These are phyloP conservation scores for Biscogniauxia marginata DNA, from an alignment of 2,329 filamentous ascomycete genomes.

Conservation along the genomic window DNA sequence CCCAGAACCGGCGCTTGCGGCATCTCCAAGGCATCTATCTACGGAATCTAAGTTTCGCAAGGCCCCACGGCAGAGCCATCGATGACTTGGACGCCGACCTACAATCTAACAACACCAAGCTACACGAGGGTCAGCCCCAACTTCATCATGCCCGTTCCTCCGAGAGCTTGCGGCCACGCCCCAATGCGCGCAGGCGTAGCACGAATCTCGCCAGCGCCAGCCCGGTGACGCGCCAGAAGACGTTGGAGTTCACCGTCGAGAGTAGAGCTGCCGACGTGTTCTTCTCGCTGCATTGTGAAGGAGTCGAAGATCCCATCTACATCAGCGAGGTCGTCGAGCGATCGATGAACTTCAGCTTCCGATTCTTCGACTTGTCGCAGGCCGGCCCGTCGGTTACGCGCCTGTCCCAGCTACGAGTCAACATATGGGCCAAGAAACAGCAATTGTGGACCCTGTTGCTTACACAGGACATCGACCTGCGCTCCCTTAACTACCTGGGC, in stretches of 20 bases:
- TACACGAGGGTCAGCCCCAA: conserved; percentile 43
- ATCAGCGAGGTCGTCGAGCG: conserved; percentile 78
- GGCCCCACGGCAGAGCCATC: conserved; percentile 58
- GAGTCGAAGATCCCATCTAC: conserved; percentile 73
- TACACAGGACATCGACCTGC: conserved; percentile 69
- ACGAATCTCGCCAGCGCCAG: conserved; percentile 47
- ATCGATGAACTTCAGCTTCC: conserved; percentile 90
- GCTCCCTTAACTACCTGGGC: conserved; percentile 75
- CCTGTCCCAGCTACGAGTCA: conserved; percentile 62
- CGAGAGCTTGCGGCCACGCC: conserved; percentile 44
- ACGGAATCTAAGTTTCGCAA: conserved; percentile 75
- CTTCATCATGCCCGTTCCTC: conserved; percentile 58
- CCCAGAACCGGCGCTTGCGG: conserved; percentile 82
- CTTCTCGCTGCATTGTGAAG: conserved; percentile 76
- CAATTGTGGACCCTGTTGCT: conserved; percentile 62
- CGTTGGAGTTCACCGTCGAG: conserved; percentile 70
- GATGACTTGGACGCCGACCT: conserved; percentile 78
- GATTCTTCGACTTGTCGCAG: conserved; percentile 72
- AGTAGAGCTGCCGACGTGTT: conserved; percentile 81
- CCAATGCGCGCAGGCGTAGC: conserved; percentile 45
- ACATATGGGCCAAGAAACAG: conserved; percentile 68
- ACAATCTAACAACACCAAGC: conserved; percentile 58
- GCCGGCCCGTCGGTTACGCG: conserved; percentile 65
- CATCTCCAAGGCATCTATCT: conserved; percentile 85
- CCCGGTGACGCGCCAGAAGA: conserved; percentile 63